Conservation (phyloP, 306 rosid species). For the Pyrus betulifolia region DNA sequence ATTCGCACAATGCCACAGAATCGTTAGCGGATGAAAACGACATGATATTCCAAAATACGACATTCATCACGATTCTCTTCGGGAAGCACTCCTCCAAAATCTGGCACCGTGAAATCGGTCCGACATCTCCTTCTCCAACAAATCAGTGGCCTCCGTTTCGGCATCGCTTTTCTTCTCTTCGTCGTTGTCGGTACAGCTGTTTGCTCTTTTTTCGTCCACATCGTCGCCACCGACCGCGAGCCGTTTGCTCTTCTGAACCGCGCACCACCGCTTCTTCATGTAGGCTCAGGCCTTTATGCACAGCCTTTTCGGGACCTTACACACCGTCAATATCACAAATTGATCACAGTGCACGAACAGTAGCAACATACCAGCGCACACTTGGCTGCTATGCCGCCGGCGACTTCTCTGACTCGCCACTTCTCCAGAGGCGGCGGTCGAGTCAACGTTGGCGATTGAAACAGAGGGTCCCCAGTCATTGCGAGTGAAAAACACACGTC, state of each 20-base stretch:
- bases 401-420: constrained; percentile 42
- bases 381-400: constrained; percentile 64
- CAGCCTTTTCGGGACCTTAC: constrained; percentile 46
- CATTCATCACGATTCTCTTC: constrained; percentile 14
- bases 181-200: background rate
- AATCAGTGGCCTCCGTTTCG: constrained; percentile 13
- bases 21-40: background rate
- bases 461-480: constrained; percentile 19
- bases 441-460: constrained; percentile 4
- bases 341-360: constrained; percentile 51
- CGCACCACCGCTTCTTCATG: constrained; percentile 11
- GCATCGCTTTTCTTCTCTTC: background rate
- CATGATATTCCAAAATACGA: background rate
- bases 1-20: background rate
- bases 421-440: background rate
- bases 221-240: background rate
- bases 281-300: constrained; percentile 39
- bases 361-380: constrained; percentile 79
- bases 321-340: constrained; percentile 40
- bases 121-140: constrained; percentile 66
- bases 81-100: constrained; percentile 68
- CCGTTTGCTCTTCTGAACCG: constrained; percentile 1
- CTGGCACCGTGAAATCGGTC: constrained; percentile 54
- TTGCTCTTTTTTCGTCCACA: background rate
- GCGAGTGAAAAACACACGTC: background rate